A percentile compares a stretch with the other conserved stretches of the same genome.
phyloP scores from a whole-genome alignment of 1,284 basidiomycete species.

The Malassezia cuniculi region DNA sequence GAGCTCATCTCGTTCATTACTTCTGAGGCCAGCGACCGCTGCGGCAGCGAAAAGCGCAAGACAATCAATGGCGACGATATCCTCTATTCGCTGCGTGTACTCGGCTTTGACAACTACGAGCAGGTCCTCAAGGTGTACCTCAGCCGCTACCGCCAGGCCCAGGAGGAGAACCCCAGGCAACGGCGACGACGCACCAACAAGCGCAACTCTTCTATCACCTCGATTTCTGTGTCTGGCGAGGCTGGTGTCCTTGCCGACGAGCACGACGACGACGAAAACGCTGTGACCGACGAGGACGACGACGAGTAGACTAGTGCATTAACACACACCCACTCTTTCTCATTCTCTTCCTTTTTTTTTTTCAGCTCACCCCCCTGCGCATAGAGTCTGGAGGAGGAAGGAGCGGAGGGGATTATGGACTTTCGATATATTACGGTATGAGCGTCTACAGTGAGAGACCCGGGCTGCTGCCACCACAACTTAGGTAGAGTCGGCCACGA shows the following conservation, averaged over 20 bases:
- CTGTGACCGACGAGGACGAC: constrained; percentile 7
- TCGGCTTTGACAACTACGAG: constrained; percentile 91
- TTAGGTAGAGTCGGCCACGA: too few species aligned
- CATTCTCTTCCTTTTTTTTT: too few species aligned
- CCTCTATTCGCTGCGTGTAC: constrained; percentile 67
- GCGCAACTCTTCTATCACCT: constrained; percentile 4
- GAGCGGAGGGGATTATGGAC: too few species aligned
- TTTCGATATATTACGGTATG: too few species aligned
- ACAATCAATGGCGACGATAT: constrained; percentile 77
- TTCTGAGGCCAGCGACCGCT: constrained; percentile 75
- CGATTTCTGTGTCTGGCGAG: not conserved
- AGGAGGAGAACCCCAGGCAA: constrained; percentile 14
- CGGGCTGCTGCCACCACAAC: too few species aligned
- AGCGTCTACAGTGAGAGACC: too few species aligned
- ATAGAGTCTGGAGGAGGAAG: too few species aligned
- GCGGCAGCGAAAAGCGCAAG: constrained; percentile 70
- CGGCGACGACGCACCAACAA: constrained; percentile 10
- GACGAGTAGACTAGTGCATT: constrained; percentile 3
- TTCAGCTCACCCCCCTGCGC: too few species aligned
- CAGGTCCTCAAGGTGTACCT: constrained; percentile 78
- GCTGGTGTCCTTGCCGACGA: constrained; percentile 9
- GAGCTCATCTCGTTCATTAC: constrained; percentile 94
- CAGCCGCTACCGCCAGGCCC: constrained; percentile 51
- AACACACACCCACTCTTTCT: too few species aligned
- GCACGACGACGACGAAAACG: constrained; percentile 12